Percentiles rank a stretch among this genome's conserved stretches.
These are phyloP conservation scores for Fusarium sp. DNA, from an alignment of 2,329 filamentous ascomycete species.

Conservation along the genomic window DNA sequence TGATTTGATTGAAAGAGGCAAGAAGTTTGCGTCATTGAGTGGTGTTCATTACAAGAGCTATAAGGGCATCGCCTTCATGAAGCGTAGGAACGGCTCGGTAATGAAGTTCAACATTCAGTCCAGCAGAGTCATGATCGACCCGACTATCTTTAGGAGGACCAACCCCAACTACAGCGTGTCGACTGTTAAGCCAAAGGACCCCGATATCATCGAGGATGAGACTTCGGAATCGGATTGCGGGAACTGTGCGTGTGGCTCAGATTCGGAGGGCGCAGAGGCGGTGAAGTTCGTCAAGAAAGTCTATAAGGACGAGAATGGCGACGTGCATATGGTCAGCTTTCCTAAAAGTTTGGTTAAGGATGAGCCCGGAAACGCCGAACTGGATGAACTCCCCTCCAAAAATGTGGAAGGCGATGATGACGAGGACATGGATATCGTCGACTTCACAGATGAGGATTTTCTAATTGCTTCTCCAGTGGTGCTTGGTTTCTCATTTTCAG, in stretches of 20 bases:
- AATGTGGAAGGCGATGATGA: background rate
- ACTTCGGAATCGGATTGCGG: constrained; percentile 53
- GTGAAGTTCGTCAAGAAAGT: constrained; percentile 62
- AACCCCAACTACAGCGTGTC: constrained; percentile 87
- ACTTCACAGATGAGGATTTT: constrained; percentile 84
- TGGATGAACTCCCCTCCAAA: constrained; percentile 61
- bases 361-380: constrained; percentile 55
- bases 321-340: constrained; percentile 45
- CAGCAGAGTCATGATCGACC: constrained; percentile 88
- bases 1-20: constrained; percentile 80
- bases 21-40: constrained; percentile 82
- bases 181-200: constrained; percentile 76
- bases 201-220: constrained; percentile 63
- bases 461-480: constrained; percentile 86
- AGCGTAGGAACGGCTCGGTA: constrained; percentile 71
- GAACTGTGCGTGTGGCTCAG: constrained; percentile 52
- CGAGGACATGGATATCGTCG: constrained; percentile 28
- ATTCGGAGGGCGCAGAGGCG: constrained; percentile 54
- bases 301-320: constrained; percentile 55
- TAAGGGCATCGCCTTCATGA: constrained; percentile 85
- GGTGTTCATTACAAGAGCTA: constrained; percentile 86
- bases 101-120: constrained; percentile 87
- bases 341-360: constrained; percentile 45
- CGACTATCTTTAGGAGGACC: constrained; percentile 81
- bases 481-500: constrained; percentile 85